phyloP scores from a whole-genome alignment of 2,329 filamentous ascomycete species.

The Penicillium polonicum region DNA sequence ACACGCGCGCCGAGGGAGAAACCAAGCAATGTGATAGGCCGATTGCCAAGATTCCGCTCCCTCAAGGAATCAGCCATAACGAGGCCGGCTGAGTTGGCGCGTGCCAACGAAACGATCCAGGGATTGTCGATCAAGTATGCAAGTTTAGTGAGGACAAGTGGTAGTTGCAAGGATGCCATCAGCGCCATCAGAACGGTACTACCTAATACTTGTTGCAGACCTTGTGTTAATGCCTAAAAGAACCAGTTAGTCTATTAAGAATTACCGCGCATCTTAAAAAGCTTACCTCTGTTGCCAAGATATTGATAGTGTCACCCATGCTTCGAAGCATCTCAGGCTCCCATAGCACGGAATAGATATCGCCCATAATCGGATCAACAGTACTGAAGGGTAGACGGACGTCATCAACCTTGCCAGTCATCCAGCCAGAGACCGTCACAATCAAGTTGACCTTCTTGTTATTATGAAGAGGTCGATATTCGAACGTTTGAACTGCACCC shows the following conservation, averaged over 20 bases:
- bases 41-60: conserved; percentile 83
- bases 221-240: conserved; percentile 81
- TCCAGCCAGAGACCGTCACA: conserved; percentile 93
- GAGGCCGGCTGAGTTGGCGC: conserved; percentile 82
- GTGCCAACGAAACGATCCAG: conserved; percentile 93
- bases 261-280: background rate
- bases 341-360: conserved; percentile 95
- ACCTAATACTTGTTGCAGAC: conserved; percentile 89
- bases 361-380: conserved; percentile 95
- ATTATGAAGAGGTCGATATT: conserved; percentile 94
- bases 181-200: conserved; percentile 83
- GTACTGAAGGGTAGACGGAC: conserved; percentile 94
- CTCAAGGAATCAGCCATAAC: conserved; percentile 93
- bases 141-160: conserved; percentile 87
- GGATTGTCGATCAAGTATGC: conserved; percentile 97
- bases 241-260: conserved; percentile 26
- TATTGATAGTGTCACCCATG: conserved; percentile 98
- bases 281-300: conserved; percentile 88
- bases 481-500: conserved; percentile 91
- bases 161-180: conserved; percentile 92
- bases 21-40: conserved; percentile 88
- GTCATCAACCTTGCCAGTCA: conserved; percentile 97
- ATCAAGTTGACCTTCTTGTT: conserved; percentile 97
- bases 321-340: conserved; percentile 97
- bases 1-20: conserved; percentile 91